Evolutionary conservation across 1,284 basidiomycete genomes (phyloP), one percentile per base, ranked within the genome.

Genomic region (Microbotryomycetes sp.): DNA sequence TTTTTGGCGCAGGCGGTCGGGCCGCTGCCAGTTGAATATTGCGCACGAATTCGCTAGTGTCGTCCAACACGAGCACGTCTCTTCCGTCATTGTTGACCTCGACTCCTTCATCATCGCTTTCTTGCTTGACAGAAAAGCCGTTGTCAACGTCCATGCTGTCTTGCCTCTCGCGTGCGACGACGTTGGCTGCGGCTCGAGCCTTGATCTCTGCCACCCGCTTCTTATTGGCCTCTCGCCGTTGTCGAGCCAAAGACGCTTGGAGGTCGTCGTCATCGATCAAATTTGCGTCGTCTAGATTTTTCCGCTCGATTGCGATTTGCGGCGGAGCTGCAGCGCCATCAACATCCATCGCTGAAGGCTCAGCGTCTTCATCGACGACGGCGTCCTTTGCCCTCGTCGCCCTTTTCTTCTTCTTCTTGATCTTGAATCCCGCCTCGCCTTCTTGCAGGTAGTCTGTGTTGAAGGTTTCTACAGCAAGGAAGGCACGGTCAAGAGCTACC

Each of bases 241-340:
- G 85, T 21, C 89, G 83, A 26, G 94, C 88, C 57, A 98, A 81
- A 28, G 89, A 90, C 31, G 89, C 89, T 79, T 97, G 92, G 45
- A 99, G 81, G 73, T 99, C 96, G 75, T 99, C 96, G 75, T 99
- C 96, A 77, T 98, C 96, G 66, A 98, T 87, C 75, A 97, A 88
- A 77, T 97, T 94, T 64, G 65, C 51, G 26, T 57, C 64, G 61
- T 66, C 65, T 59, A 63, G 62, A 31, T 59, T 73, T 7, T 71
- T 67, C 13, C 64, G 66, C 35, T 73, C 57, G 66, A 49, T 57
- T 71, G 72, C 35, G 83, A 65, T 62, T 21, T 29, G 56, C 7
- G 35, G 35, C 3, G 52, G 60, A 4, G 54, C n/a, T 2, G 47
- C 26, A 67, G 82, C 84, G 67, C 83, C 79, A 70, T 91, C 91